Conservation (phyloP, 306 rosid genomes). For the Cicer pinnatifidum region DNA sequence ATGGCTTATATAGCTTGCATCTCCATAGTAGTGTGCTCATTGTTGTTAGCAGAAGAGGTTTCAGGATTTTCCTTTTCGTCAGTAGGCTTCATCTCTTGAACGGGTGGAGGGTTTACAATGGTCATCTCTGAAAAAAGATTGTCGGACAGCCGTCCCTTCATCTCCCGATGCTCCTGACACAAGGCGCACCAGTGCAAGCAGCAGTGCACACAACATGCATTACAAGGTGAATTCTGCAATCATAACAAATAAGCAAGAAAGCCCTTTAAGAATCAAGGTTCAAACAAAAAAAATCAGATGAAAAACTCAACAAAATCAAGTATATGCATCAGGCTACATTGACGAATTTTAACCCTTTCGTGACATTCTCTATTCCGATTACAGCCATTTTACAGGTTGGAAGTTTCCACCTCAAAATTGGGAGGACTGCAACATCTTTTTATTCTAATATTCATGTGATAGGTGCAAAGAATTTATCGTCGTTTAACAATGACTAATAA, state of each 20-base stretch:
- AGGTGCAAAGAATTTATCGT: background rate
- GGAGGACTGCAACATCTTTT: constrained; percentile 13
- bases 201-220: constrained; percentile 93
- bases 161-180: constrained; percentile 98
- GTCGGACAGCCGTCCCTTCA: constrained; percentile 80
- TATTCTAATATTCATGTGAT: background rate
- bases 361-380: constrained; percentile 13
- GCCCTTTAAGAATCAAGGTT: constrained; percentile 6
- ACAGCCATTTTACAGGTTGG: background rate
- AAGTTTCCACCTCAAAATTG: background rate
- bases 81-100: constrained; percentile 78
- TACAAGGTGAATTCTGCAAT: constrained; percentile 81
- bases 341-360: background rate
- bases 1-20: constrained; percentile 73
- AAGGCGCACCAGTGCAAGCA: constrained; percentile 96
- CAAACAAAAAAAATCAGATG: background rate
- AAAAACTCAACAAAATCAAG: constrained; percentile 12
- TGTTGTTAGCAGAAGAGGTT: constrained; percentile 57
- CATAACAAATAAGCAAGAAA: constrained; percentile 32
- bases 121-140: constrained; percentile 70
- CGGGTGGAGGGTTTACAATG: constrained; percentile 77
- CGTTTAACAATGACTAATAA: background rate
- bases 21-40: constrained; percentile 71
- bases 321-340: background rate
- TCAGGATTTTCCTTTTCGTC: constrained; percentile 54